A percentile compares a stretch with the other conserved stretches of the same genome.
Evolutionary conservation across 148 eudicot species (phyloP).

Genomic region (Vaccinium vitisidaea): DNA sequence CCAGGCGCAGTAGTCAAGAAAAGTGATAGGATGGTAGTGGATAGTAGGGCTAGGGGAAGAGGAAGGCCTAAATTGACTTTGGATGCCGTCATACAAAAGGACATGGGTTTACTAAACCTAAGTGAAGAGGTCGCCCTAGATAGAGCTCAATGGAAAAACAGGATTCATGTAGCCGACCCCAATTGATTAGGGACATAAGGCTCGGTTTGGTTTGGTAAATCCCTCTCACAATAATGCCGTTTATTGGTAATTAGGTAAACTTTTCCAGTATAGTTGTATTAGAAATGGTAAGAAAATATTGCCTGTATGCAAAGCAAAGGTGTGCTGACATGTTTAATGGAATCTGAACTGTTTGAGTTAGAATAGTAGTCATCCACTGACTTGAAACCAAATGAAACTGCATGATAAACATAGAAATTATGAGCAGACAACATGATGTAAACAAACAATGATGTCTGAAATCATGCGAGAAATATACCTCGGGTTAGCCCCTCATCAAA

Average conservation of each 20-base stretch:
- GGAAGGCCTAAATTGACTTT: too few species aligned
- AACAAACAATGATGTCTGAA: not conserved
- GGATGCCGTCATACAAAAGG: too few species aligned
- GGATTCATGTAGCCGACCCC: too few species aligned
- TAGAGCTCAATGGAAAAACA: too few species aligned
- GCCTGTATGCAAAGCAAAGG: constrained; percentile 96
- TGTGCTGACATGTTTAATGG: constrained; percentile 61
- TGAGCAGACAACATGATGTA: constrained; percentile 9
- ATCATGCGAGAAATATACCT: constrained; percentile 36
- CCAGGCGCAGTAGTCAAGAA: too few species aligned
- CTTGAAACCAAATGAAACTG: constrained; percentile 98
- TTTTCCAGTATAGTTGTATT: not conserved
- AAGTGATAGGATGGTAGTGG: too few species aligned
- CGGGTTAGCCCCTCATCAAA: constrained; percentile 92
- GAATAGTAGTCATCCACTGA: constrained; percentile 94
- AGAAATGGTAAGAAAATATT: constrained; percentile 16
- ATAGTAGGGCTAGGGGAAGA: too few species aligned
- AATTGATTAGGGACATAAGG: too few species aligned
- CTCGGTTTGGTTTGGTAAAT: too few species aligned
- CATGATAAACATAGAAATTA: constrained; percentile 20
- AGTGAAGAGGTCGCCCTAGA: too few species aligned
- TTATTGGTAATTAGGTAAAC: not conserved
- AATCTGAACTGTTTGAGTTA: constrained; percentile 84
- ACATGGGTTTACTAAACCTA: too few species aligned
- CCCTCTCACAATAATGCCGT: not conserved